Conservation (phyloP, 2,329 filamentous ascomycete genomes). For the Sordariomycetes sp. region DNA sequence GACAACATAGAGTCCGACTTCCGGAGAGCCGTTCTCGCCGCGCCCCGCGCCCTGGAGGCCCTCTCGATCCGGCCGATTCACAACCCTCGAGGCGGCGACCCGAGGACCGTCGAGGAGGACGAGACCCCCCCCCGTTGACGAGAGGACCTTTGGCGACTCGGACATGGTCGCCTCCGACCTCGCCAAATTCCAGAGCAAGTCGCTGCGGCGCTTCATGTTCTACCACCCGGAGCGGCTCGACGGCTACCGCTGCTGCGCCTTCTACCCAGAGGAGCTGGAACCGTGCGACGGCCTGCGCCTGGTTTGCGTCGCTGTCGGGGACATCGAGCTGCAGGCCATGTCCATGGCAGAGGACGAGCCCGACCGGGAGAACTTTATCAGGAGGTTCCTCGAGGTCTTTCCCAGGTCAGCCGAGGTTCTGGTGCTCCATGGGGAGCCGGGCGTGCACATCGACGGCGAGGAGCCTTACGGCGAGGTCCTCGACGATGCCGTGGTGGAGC, state of each 20-base stretch:
- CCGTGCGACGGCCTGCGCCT: not conserved
- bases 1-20: not conserved
- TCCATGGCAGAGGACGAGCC: not conserved
- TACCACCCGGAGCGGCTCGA: not conserved
- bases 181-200: not conserved
- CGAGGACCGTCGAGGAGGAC: too few relatives aligned
- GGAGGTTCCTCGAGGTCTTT: too few relatives aligned
- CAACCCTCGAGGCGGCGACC: too few relatives aligned
- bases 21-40: not conserved
- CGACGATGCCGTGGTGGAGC: not conserved
- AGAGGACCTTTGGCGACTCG: too few relatives aligned
- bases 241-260: not conserved
- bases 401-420: not conserved
- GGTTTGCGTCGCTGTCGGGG: not conserved
- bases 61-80: not conserved
- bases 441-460: not conserved
- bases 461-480: not conserved
- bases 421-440: not conserved
- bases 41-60: not conserved
- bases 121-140: not conserved
- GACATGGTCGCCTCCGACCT: not conserved
- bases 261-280: not conserved
- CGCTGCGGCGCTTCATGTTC: constrained; percentile 2
- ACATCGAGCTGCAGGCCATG: not conserved
- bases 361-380: not conserved